Evolutionary conservation across 164 flowering plant genomes (phyloP).

Genomic region (Berberis vulgaris): DNA sequence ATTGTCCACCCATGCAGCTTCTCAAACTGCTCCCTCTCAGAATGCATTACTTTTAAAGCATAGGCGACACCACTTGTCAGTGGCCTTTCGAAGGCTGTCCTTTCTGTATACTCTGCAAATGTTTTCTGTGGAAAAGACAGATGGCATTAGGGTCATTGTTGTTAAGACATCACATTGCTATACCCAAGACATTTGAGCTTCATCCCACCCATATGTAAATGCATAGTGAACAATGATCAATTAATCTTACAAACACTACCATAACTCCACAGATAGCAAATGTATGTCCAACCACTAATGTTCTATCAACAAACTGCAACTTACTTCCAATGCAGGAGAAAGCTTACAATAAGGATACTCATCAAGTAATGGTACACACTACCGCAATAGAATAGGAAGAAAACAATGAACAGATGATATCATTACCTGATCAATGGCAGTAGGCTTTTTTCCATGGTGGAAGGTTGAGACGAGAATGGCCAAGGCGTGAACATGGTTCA

Average conservation of each 20-base stretch:
- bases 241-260: too few species aligned
- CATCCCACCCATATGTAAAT: not conserved
- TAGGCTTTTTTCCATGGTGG: slow-evolving; percentile 77
- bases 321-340: too few species aligned
- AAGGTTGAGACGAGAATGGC: slow-evolving; percentile 87
- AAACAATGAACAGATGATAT: too few species aligned
- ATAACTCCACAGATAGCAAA: too few species aligned
- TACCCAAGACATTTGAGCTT: not conserved
- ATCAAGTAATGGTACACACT: too few species aligned
- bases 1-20: slow-evolving; percentile 76
- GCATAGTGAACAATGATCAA: not conserved
- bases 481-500: slow-evolving; percentile 93
- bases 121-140: slow-evolving; percentile 54
- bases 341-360: too few species aligned
- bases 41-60: slow-evolving; percentile 75
- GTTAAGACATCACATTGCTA: not conserved
- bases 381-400: too few species aligned
- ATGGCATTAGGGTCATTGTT: not conserved
- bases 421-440: slow-evolving; percentile 84
- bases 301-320: too few species aligned
- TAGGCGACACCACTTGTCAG: slow-evolving; percentile 97
- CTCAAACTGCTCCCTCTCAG: slow-evolving; percentile 82
- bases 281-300: too few species aligned
- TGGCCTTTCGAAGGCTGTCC: slow-evolving; percentile 95
- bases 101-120: slow-evolving; percentile 85